These are phyloP conservation scores for Ceratobasidium papillatum DNA, from an alignment of 1,284 basidiomycete genomes.

Conservation along the genomic window DNA sequence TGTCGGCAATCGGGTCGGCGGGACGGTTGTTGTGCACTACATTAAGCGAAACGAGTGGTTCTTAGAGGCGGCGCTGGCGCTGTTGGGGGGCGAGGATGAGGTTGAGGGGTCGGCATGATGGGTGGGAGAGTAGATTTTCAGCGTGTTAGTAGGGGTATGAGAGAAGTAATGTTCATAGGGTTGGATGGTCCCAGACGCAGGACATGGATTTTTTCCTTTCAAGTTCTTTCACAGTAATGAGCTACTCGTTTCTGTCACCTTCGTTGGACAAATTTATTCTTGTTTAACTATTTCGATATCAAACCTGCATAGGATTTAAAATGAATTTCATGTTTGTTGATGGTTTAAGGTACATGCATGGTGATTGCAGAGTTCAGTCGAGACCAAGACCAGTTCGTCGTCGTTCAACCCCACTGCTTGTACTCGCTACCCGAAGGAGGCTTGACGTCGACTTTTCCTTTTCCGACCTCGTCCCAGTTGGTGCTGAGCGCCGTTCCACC, in stretches of 20 bases:
- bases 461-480: constrained; percentile 88
- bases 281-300: not conserved
- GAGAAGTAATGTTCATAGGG: constrained; percentile 12
- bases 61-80: constrained; percentile 87
- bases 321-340: constrained; percentile 1
- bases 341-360: constrained; percentile 21
- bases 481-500: constrained; percentile 93
- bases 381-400: not conserved
- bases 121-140: not conserved
- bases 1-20: constrained; percentile 76
- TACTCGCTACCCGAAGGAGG: constrained; percentile 84
- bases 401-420: constrained; percentile 70
- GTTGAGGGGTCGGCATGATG: not conserved
- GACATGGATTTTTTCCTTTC: not conserved
- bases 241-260: not conserved
- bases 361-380: not conserved
- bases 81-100: constrained; percentile 64
- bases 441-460: constrained; percentile 73
- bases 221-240: not conserved
- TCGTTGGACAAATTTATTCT: not conserved
- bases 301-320: constrained; percentile 1
- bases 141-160: not conserved
- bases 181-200: constrained; percentile 21
- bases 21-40: constrained; percentile 95
- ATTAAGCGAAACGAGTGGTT: constrained; percentile 98